A percentile compares a stretch with the other conserved stretches of the same genome.
phyloP scores from a whole-genome alignment of 345 rosid species.

The Iberis pinnata region DNA sequence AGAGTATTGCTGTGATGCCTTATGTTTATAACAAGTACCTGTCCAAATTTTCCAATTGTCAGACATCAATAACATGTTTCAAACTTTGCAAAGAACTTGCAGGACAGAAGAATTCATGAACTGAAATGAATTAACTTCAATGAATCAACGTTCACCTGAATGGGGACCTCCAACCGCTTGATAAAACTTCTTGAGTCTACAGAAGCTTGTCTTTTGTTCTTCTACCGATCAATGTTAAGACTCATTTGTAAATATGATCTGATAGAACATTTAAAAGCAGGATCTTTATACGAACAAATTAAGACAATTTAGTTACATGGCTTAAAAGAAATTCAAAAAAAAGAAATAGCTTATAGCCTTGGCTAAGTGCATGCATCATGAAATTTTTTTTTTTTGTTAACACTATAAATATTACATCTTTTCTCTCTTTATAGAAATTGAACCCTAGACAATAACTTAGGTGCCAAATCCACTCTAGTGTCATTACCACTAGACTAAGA shows the following conservation, averaged over 20 bases:
- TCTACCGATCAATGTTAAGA: slow-evolving; percentile 97
- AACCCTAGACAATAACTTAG: too few species aligned
- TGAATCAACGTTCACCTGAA: slow-evolving; percentile 56
- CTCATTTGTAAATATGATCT: slow-evolving; percentile 96
- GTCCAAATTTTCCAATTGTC: slow-evolving; percentile 74
- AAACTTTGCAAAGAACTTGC: too few species aligned
- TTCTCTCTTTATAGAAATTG: too few species aligned
- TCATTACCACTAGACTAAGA: too few species aligned
- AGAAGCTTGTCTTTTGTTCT: slow-evolving; percentile 83
- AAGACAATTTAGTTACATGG: background rate
- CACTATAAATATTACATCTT: too few species aligned
- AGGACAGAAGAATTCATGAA: too few species aligned
- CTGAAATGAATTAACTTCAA: background rate
- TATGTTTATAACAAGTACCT: slow-evolving; percentile 37
- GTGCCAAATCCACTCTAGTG: too few species aligned
- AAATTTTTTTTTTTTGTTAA: too few species aligned
- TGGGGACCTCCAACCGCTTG: slow-evolving; percentile 61
- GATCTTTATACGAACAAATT: background rate
- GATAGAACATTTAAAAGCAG: slow-evolving; percentile 13
- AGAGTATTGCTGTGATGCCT: too few species aligned
- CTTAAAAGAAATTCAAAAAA: background rate
- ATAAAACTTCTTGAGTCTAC: slow-evolving; percentile 83
- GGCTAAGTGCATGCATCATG: too few species aligned
- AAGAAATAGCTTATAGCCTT: slow-evolving; percentile 84
- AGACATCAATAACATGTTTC: slow-evolving; percentile 10